Percentiles rank a stretch among this genome's conserved stretches.
phyloP scores from a whole-genome alignment of 2,329 filamentous ascomycete species.

The Septoria petroselini region DNA sequence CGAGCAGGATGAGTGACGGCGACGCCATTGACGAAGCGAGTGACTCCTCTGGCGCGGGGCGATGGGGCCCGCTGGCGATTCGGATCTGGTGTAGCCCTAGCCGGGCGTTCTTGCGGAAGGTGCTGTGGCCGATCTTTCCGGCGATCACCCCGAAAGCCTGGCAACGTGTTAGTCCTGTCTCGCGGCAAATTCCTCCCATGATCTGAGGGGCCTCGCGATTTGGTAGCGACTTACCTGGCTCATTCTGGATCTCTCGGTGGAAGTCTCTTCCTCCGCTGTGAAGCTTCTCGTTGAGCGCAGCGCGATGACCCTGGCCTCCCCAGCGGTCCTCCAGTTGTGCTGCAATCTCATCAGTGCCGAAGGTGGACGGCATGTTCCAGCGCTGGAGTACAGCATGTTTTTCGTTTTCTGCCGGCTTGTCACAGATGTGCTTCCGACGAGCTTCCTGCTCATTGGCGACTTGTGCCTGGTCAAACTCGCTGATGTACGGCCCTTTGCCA shows the following conservation, averaged over 20 bases:
- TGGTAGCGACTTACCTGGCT: neutral
- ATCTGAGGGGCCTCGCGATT: too few species aligned
- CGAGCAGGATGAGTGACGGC: neutral
- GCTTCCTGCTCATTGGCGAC: neutral
- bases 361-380: conserved; percentile 20
- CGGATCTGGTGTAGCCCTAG: neutral
- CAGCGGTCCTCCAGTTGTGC: conserved; percentile 16
- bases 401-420: conserved; percentile 1
- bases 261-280: neutral
- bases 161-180: too few species aligned
- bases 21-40: conserved; percentile 4
- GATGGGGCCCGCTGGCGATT: conserved; percentile 7
- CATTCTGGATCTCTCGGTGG: neutral
- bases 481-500: neutral
- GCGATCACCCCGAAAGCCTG: too few species aligned
- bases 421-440: neutral
- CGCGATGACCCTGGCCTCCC: conserved; percentile 26
- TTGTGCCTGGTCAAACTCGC: conserved; percentile 1
- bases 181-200: too few species aligned
- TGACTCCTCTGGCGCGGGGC: conserved; percentile 3
- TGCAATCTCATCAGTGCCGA: conserved; percentile 16
- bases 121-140: neutral
- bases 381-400: neutral
- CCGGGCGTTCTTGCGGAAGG: neutral
- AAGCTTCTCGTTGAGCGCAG: conserved; percentile 1